Percentiles rank a stretch among this genome's conserved stretches.
phyloP scores from a whole-genome alignment of 2,329 filamentous ascomycete species.

The Zalaria sp. region DNA sequence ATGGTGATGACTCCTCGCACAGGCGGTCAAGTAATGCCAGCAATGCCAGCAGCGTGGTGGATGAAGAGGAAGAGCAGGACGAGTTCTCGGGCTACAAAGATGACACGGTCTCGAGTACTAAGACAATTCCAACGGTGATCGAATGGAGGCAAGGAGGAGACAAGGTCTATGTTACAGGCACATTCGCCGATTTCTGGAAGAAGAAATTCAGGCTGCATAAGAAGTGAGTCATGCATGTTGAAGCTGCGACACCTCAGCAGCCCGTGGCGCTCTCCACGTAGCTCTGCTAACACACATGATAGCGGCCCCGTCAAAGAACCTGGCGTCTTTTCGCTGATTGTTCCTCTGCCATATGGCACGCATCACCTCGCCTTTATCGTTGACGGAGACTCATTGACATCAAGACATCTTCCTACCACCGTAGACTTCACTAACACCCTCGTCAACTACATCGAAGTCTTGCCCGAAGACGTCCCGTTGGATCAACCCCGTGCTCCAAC shows the following conservation, averaged over 20 bases:
- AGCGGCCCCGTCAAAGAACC: conserved; percentile 1
- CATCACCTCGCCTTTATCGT: conserved; percentile 96
- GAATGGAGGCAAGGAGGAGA: conserved; percentile 71
- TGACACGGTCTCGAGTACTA: conserved; percentile 43
- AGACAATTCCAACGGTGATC: conserved; percentile 68
- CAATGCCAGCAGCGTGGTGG: conserved; percentile 45
- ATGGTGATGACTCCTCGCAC: conserved; percentile 32
- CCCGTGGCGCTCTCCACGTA: too few relatives aligned
- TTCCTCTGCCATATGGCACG: conserved; percentile 80
- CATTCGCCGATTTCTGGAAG: conserved; percentile 85
- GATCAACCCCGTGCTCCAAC: conserved; percentile 9
- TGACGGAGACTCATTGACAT: conserved; percentile 74
- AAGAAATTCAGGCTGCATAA: conserved; percentile 77
- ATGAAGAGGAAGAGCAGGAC: conserved; percentile 54
- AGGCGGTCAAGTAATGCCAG: conserved; percentile 36
- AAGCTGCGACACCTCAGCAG: neutral
- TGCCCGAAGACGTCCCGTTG: conserved; percentile 50
- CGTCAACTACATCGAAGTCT: conserved; percentile 96
- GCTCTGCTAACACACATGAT: neutral
- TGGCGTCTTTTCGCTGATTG: conserved; percentile 56
- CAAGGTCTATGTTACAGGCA: conserved; percentile 91
- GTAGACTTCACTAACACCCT: conserved; percentile 97
- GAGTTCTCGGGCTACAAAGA: conserved; percentile 54
- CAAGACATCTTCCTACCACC: conserved; percentile 51
- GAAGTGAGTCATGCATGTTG: conserved; percentile 49